Conservation (phyloP, 2,329 filamentous ascomycete genomes). For the Colletotrichum higginsianum region DNA sequence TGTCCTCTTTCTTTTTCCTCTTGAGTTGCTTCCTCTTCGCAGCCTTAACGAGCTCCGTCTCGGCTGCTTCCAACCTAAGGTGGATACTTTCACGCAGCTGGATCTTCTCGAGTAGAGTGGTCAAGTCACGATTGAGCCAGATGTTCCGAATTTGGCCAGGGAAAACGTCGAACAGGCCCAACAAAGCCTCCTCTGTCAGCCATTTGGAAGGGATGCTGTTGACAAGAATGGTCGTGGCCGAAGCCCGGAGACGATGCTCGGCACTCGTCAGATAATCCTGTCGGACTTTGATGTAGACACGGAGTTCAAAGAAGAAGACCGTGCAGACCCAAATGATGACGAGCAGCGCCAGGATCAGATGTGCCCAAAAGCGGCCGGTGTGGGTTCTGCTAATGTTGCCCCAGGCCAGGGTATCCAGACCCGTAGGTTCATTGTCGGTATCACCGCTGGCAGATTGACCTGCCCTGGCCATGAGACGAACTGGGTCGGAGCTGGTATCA, state of each 20-base stretch:
- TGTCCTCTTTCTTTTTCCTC: conserved; percentile 74
- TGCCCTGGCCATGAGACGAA: conserved; percentile 48
- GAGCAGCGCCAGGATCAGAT: conserved; percentile 83
- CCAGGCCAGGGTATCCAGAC: conserved; percentile 88
- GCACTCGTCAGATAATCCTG: conserved; percentile 96
- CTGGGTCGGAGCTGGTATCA: conserved; percentile 45
- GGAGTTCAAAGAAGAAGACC: conserved; percentile 88
- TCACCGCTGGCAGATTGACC: conserved; percentile 48
- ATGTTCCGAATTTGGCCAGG: conserved; percentile 95
- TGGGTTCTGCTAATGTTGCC: conserved; percentile 82
- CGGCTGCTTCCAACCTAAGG: conserved; percentile 80
- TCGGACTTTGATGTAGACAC: conserved; percentile 91
- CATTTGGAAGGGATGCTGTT: conserved; percentile 92
- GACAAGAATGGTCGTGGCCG: conserved; percentile 94
- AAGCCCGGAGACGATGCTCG: conserved; percentile 92
- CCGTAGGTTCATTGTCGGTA: conserved; percentile 56
- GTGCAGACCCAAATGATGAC: conserved; percentile 89
- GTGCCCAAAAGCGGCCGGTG: conserved; percentile 83
- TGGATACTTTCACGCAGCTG: conserved; percentile 81
- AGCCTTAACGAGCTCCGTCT: conserved; percentile 85
- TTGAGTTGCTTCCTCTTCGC: conserved; percentile 87
- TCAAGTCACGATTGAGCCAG: conserved; percentile 94
- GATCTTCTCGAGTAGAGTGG: conserved; percentile 87
- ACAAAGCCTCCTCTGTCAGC: conserved; percentile 86
- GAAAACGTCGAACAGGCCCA: conserved; percentile 93